Evolutionary conservation across 768 basidiomycete genomes (phyloP).

Genomic region (Astraeus odoratus): DNA sequence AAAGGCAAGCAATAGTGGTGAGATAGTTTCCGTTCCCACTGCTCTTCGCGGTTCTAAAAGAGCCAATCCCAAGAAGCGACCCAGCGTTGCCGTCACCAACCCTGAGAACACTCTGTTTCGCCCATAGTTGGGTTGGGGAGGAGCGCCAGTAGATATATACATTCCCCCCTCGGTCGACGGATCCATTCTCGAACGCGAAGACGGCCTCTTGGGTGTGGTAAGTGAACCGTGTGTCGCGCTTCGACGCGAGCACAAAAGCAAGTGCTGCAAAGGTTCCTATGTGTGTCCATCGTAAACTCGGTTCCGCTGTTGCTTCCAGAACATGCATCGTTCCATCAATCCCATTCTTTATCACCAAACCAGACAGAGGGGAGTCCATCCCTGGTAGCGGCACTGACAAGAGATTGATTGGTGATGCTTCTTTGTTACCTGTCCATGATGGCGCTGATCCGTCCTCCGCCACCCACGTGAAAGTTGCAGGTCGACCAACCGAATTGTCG

Average conservation of each 20-base stretch:
- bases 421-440: conserved; percentile 33
- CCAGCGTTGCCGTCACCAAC: conserved; percentile 66
- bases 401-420: conserved; percentile 37
- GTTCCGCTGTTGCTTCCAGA: conserved; percentile 28
- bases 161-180: conserved; percentile 64
- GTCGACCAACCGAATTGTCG: conserved; percentile 65
- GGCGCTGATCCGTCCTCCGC: conserved; percentile 41
- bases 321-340: conserved; percentile 66
- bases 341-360: conserved; percentile 60
- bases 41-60: conserved; percentile 29
- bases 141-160: conserved; percentile 77
- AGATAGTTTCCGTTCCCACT: conserved; percentile 24
- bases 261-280: conserved; percentile 81
- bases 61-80: conserved; percentile 70
- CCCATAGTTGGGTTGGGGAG: conserved; percentile 45
- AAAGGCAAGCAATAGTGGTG: conserved; percentile 57
- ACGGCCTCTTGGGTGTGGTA: conserved; percentile 58
- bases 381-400: conserved; percentile 74
- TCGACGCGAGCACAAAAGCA: conserved; percentile 90
- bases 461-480: conserved; percentile 64
- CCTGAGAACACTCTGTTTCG: conserved; percentile 77
- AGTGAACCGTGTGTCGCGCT: conserved; percentile 84
- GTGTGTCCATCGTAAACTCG: conserved; percentile 57
- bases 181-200: conserved; percentile 80
- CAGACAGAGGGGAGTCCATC: conserved; percentile 21